A percentile compares a stretch with the other conserved stretches of the same genome.
These are phyloP conservation scores for Arthrobotrys entomopaga DNA, from an alignment of 2,329 filamentous ascomycete species.

Conservation along the genomic window DNA sequence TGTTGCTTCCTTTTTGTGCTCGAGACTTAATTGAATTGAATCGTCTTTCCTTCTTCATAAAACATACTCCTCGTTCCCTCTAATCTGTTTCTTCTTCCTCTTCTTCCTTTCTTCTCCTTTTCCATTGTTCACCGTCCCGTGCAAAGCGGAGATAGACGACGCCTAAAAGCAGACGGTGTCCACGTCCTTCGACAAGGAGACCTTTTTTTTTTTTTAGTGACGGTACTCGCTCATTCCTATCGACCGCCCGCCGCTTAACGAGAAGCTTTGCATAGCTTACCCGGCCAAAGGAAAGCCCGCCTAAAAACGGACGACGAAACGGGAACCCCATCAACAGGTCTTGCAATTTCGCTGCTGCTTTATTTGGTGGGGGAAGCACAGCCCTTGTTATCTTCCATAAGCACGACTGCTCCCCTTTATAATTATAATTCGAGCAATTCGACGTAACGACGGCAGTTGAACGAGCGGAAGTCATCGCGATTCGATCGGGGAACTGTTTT, in stretches of 20 bases:
- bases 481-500: too few species aligned
- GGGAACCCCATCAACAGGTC: not conserved
- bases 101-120: slow-evolving; percentile 9
- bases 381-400: slow-evolving; percentile 10
- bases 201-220: not conserved
- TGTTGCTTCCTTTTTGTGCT: not conserved
- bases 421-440: not conserved
- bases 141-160: slow-evolving; percentile 3
- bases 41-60: not conserved
- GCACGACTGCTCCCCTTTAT: slow-evolving; percentile 10
- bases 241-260: too few species aligned
- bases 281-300: not conserved
- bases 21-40: not conserved
- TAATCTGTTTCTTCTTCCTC: slow-evolving; percentile 7
- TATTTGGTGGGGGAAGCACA: slow-evolving; percentile 16
- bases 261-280: not conserved
- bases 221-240: not conserved
- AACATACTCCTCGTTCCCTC: slow-evolving; percentile 21
- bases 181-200: slow-evolving; percentile 8
- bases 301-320: not conserved
- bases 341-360: not conserved
- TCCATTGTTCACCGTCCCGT: not conserved
- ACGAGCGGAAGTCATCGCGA: not conserved
- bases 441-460: slow-evolving; percentile 35
- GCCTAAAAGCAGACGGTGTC: too few species aligned